phyloP scores from a whole-genome alignment of 108 stramenopile species.

The Conticribra guillardii region DNA sequence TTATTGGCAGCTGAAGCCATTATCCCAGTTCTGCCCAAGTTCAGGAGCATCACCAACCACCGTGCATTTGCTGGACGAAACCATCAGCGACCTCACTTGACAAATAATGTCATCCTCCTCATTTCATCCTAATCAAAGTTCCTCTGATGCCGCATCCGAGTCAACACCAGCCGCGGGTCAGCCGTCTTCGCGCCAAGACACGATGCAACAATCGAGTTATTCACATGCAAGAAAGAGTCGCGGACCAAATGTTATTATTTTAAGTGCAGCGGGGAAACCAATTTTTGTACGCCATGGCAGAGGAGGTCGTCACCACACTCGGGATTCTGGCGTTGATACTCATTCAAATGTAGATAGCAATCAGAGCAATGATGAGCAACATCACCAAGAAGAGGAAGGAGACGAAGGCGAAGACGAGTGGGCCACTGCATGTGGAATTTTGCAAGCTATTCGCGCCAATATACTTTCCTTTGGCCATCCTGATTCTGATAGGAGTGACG shows the following conservation, averaged over 20 bases:
- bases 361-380: not conserved
- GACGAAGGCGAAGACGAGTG: conserved; percentile 56
- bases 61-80: too few relatives aligned
- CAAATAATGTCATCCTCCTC: too few relatives aligned
- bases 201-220: too few relatives aligned
- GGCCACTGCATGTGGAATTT: conserved; percentile 61
- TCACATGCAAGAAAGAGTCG: too few relatives aligned
- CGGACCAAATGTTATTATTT: conserved; percentile 69
- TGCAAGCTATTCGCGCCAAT: conserved; percentile 71
- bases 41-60: too few relatives aligned
- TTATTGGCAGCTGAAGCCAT: too few relatives aligned
- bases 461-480: conserved; percentile 36
- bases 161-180: too few relatives aligned
- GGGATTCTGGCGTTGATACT: not conserved
- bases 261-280: conserved; percentile 81
- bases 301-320: not conserved
- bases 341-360: not conserved
- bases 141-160: too few relatives aligned
- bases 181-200: too few relatives aligned
- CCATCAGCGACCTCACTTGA: too few relatives aligned
- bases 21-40: too few relatives aligned
- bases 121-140: too few relatives aligned
- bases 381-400: not conserved
- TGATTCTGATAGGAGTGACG: conserved; percentile 23
- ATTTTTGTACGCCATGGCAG: conserved; percentile 66